These are phyloP conservation scores for Zasmidium cellare DNA, from an alignment of 2,329 filamentous ascomycete genomes.

Conservation along the genomic window DNA sequence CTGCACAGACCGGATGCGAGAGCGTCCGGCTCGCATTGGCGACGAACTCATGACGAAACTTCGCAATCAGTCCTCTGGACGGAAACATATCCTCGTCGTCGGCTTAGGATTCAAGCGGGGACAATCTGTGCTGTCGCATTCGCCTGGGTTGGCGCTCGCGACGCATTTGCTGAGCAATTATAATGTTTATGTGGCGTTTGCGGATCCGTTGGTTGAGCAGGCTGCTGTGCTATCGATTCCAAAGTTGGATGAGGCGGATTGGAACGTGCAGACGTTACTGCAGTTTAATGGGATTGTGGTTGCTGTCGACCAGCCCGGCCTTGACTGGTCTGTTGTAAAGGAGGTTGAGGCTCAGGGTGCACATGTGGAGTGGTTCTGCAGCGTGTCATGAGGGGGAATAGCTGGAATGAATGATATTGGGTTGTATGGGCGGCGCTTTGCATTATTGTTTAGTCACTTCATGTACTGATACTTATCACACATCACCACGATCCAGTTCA, in stretches of 20 bases:
- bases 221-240: not conserved
- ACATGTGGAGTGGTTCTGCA: not conserved
- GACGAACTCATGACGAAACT: slow-evolving; percentile 35
- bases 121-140: slow-evolving; percentile 8
- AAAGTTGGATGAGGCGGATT: slow-evolving; percentile 1
- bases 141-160: slow-evolving; percentile 9
- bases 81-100: slow-evolving; percentile 6
- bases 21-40: slow-evolving; percentile 44
- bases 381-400: no score
- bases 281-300: slow-evolving; percentile 7
- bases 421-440: no score
- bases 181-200: slow-evolving; percentile 9
- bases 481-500: no score
- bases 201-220: slow-evolving; percentile 10
- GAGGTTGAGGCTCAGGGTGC: not conserved
- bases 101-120: slow-evolving; percentile 13
- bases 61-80: not conserved
- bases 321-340: not conserved
- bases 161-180: slow-evolving; percentile 4
- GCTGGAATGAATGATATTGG: no score
- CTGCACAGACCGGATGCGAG: slow-evolving; percentile 48
- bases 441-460: no score
- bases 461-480: no score
- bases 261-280: not conserved
- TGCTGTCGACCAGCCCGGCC: slow-evolving; percentile 6